phyloP scores from a whole-genome alignment of 805 yeast genomes.

The Barnettozyma salicaria region DNA sequence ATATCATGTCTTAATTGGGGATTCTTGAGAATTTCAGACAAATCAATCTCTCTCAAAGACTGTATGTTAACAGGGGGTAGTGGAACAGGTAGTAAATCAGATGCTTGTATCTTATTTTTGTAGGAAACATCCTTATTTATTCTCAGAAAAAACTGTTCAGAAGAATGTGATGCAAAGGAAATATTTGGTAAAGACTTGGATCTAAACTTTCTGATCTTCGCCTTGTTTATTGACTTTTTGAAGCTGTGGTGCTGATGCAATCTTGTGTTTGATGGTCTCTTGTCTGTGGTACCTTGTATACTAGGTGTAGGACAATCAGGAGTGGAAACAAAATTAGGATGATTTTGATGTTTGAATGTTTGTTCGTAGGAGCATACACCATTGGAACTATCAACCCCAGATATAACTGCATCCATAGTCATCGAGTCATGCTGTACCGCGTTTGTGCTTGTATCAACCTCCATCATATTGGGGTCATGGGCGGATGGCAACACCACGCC shows the following conservation, averaged over 20 bases:
- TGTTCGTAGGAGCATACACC: constrained; percentile 1
- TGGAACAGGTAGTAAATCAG: constrained; percentile 33
- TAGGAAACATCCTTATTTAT: constrained; percentile 15
- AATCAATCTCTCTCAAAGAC: constrained; percentile 77
- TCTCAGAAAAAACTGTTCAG: constrained; percentile 3
- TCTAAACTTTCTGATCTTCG: constrained; percentile 23
- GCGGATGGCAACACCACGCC: background rate
- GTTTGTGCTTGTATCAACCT: constrained; percentile 10
- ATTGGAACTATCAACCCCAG: constrained; percentile 6
- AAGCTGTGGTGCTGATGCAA: constrained; percentile 1
- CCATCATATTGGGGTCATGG: constrained; percentile 11
- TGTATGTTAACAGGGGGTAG: constrained; percentile 81
- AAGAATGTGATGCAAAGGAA: constrained; percentile 9
- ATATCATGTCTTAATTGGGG: constrained; percentile 93
- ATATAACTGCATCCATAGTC: constrained; percentile 11
- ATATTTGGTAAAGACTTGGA: constrained; percentile 27
- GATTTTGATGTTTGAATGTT: constrained; percentile 8
- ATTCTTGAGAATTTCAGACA: constrained; percentile 82
- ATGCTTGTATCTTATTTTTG: constrained; percentile 7
- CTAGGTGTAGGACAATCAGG: constrained; percentile 12
- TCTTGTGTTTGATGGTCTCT: background rate
- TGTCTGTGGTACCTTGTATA: background rate
- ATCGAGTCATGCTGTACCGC: constrained; percentile 7
- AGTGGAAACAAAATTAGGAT: constrained; percentile 14
- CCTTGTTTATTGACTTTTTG: constrained; percentile 9